Base-by-base conservation (phyloP, 257 asterid species). In the Salvia splendens region DNA sequence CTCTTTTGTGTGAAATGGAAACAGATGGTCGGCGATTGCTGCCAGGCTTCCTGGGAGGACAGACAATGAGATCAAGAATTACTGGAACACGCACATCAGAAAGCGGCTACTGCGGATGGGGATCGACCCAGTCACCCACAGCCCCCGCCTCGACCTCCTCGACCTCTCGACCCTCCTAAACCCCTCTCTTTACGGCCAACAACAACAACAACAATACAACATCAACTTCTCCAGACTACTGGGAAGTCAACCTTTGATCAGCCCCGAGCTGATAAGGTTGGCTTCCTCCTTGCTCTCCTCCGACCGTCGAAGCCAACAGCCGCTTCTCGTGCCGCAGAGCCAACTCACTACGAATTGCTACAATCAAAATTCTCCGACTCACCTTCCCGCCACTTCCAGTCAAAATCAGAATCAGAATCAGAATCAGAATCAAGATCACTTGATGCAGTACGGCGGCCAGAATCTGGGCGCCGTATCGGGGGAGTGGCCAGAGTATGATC, bases 11-110 rank as follows among this genome's bases (percentile, higher is more conserved):
- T 61, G 8, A 28, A 12, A 40, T 40, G 3, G 9, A 40, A 14
- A 17, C 36, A 91, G 97, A 73, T 91, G 97, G 97, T 91, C 97
- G 1, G 86, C 87, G 1, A 91, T 91, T 17, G 97, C 97, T 4
- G 88, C 82, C n/a, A 77, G 86, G 0, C 86, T 91, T 28, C 96
- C 97, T 0, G 97, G 97, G 11, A 80, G 96, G 61, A 87, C 97
- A 0, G 97, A 91, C 60, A 91, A 91, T 2, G 97, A 91, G 40
- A 87, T 91, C 51, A 91, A 91, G 70, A 91, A 91, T 65, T 91
- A 78, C 10, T 91, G 97, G 97, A 91, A 91, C 78, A 86, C 95
- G 0, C 92, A 85, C 75, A 82, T 88, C 6, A 62, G 95, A 4
- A 91, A 91, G 71, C 83, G 87, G 73, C 93, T 91, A 32, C 80